phyloP scores from a whole-genome alignment of 2,329 filamentous ascomycete species.

The Neopestalotiopsis rosae region DNA sequence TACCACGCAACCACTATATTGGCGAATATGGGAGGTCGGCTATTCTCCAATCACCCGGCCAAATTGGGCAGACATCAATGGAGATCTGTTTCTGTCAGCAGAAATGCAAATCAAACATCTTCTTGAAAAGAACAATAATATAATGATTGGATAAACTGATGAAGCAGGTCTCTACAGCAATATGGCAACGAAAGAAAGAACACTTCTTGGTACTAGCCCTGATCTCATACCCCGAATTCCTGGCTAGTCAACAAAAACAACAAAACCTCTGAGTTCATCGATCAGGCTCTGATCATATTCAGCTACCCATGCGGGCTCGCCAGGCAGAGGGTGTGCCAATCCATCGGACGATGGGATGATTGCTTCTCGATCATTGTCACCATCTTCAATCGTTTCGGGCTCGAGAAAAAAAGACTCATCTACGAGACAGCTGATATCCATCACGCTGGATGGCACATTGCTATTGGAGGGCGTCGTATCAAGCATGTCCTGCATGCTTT shows the following conservation, averaged over 20 bases:
- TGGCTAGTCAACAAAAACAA: constrained; percentile 35
- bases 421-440: no score
- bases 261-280: constrained; percentile 31
- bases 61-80: background rate
- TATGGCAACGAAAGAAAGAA: background rate
- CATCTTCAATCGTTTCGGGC: background rate
- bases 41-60: background rate
- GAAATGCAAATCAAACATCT: background rate
- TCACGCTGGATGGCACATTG: no score
- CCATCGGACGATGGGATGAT: background rate
- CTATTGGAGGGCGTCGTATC: no score
- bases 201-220: no score
- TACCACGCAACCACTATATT: background rate
- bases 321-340: background rate
- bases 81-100: background rate
- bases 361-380: background rate
- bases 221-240: background rate
- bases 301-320: constrained; percentile 32
- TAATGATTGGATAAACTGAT: background rate
- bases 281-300: constrained; percentile 35
- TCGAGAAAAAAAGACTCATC: constrained; percentile 6
- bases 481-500: no score
- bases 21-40: background rate
- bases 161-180: background rate
- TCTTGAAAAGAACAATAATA: background rate